Percentiles rank a stretch among this genome's conserved stretches.
phyloP scores from a whole-genome alignment of 139 green algal species.

The Ulvella scutata region DNA sequence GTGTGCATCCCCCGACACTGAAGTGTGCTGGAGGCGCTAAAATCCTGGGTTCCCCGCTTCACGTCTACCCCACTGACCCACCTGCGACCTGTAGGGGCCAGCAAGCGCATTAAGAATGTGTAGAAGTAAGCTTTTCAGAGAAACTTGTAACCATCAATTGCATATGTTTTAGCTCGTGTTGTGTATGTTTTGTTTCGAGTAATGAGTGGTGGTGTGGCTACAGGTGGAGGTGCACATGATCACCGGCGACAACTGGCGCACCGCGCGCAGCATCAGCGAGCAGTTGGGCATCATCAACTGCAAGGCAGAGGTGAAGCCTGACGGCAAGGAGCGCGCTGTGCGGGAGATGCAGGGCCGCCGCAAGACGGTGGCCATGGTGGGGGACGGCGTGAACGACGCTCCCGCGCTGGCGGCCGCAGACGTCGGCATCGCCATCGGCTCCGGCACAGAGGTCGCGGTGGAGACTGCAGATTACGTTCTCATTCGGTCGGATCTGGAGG shows the following conservation, averaged over 20 bases:
- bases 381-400: constrained; percentile 95
- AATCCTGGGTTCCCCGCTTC: neutral
- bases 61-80: neutral
- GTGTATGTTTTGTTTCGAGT: too few species aligned
- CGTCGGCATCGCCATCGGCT: constrained; percentile 86
- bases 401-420: constrained; percentile 87
- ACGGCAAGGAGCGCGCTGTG: constrained; percentile 43
- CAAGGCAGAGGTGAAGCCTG: constrained; percentile 51
- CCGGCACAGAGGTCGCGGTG: constrained; percentile 52
- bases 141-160: too few species aligned
- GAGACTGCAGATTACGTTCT: constrained; percentile 86
- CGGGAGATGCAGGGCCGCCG: constrained; percentile 30
- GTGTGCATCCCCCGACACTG: too few species aligned
- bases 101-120: too few species aligned
- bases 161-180: too few species aligned
- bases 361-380: constrained; percentile 85
- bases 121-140: too few species aligned
- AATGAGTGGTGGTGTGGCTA: neutral
- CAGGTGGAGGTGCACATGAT: constrained; percentile 31
- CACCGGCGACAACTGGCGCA: constrained; percentile 80
- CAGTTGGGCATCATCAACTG: constrained; percentile 50
- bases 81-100: too few species aligned
- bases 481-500: constrained; percentile 75
- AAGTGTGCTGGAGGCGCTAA: neutral
- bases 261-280: constrained; percentile 50